Base-by-base conservation (phyloP, 768 basidiomycete genomes). In the Lentinula raphanica region DNA sequence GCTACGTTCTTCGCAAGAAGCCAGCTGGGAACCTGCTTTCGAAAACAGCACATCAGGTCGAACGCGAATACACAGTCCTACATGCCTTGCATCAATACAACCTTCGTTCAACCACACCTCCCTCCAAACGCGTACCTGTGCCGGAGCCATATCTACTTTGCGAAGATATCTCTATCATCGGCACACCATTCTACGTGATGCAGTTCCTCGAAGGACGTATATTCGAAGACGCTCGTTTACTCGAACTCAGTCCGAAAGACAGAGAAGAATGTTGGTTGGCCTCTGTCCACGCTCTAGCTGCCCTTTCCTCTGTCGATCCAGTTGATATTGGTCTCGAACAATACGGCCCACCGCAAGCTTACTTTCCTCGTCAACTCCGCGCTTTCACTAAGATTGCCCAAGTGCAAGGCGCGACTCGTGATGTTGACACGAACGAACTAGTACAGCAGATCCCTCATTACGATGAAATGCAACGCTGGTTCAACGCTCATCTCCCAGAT, bases 151-250 rank as follows among this genome's bases (percentile, higher is more conserved):
- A 90, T 59, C 77, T 85, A 25, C 75, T 98, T 1, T 98, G 96
- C 68, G 85, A 90, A 64, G 92, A 98, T 66, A 74, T 65, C 35
- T 65, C 73, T 3, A 80, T 98, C 39, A 78, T 96, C 19, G 96
- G 95, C 3, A 93, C 94, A 23, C 84, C 88, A 2, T 98, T 98
- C 73, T 98, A 97, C 68, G 80, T 98, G 45, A 98, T 99, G 96
- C 90, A 98, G 68, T 98, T 91, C 68, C 67, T 98, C 45, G 86
- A 96, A 21, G 96, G 96, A 0, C 82, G 97, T 48, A 95, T 98
- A 64, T 99, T 97, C 73, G 90, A 92, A 12, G 90, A 98, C 70
- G 75, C 81, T 7, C 72, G 83, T 60, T 87, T 97, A 85, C 82
- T 83, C 0, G 86, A 90, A 65, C 72, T 92, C 1, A 66, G 81